Evolutionary conservation across 2,329 filamentous ascomycete species (phyloP).

Genomic region (Fusarium chaquense): DNA sequence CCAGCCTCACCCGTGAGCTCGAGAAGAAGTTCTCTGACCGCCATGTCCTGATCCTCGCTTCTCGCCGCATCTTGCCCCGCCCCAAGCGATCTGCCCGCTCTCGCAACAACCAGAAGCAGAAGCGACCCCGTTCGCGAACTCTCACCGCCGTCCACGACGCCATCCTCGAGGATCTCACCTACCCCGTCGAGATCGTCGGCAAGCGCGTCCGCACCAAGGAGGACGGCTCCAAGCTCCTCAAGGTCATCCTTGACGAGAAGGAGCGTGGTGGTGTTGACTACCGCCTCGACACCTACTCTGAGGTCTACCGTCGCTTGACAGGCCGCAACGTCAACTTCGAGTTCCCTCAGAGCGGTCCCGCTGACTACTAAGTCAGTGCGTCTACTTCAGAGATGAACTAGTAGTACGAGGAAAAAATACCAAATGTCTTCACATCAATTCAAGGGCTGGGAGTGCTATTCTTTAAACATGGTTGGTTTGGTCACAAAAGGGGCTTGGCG

Average conservation of each 20-base stretch:
- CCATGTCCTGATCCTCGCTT: conserved; percentile 98
- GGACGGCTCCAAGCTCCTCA: conserved; percentile 97
- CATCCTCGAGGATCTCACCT: conserved; percentile 98
- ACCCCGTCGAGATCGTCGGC: conserved; percentile 99
- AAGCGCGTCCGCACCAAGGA: conserved; percentile 99
- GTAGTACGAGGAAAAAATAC: conserved; percentile 18
- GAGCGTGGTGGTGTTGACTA: conserved; percentile 99
- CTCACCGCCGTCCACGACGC: conserved; percentile 99
- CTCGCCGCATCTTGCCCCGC: conserved; percentile 97
- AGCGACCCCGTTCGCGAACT: conserved; percentile 97
- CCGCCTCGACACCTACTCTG: conserved; percentile 98
- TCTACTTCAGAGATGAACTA: conserved; percentile 33
- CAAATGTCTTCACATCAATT: conserved; percentile 23
- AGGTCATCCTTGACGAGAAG: conserved; percentile 99
- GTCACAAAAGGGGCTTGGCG: conserved; percentile 62
- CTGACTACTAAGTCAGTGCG: conserved; percentile 78
- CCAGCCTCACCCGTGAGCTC: conserved; percentile 97
- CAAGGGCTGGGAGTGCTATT: conserved; percentile 51
- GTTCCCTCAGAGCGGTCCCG: conserved; percentile 87
- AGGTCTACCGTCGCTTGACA: conserved; percentile 98
- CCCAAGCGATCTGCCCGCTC: conserved; percentile 98
- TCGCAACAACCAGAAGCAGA: conserved; percentile 97
- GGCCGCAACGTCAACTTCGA: conserved; percentile 97
- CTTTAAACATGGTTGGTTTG: conserved; percentile 53
- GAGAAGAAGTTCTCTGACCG: conserved; percentile 99